Evolutionary conservation across 2,329 filamentous ascomycete species (phyloP), one percentile per base, ranked within the genome.

Genomic region (Fusarium kyushuense): DNA sequence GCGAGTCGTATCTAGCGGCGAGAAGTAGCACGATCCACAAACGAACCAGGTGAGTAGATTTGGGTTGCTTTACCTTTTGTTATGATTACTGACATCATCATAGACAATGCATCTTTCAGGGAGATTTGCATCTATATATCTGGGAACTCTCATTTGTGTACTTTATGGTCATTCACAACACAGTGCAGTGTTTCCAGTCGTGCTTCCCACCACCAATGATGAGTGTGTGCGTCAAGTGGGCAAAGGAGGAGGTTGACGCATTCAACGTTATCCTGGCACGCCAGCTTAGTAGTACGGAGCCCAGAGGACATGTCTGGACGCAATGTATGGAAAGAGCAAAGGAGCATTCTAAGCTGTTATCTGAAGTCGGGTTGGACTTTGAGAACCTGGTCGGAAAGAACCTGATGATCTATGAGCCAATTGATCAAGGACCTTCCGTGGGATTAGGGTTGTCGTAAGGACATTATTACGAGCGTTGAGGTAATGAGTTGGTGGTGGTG

Each of bases 151-250:
- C 95, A 3, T 97, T 94, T 79, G 94, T 97, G 58, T 97, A 97
- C 79, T 99, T 99, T 80, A 94, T 90, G 54, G 87, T 97, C 69
- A 95, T 99, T 76, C 90, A 93, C 72, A 97, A 98, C 79, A 98
- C 96, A 0, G 92, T 98, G 63, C 87, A 88, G 74, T 94, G 92
- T 75, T 97, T 96, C 79, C 93, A 97, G 76, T 83, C 84, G 54
- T 97, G 93, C 77, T 98, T 98, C 76, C 90, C 94, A 13, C 86
- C 92, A 27, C 84, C 89, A 16, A 93, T 96, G 83, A 96, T 96
- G 86, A 97, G 93, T 74, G 94, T 94, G 1, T 97, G 94, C 73
- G 95, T 99, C 73, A 96, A 95, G 76, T 99, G 96, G 96, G 94
- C 94, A n/a, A 98, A 97, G 79, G 91, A 96, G 72, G 90, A 97